These are phyloP conservation scores for Fonsecaea nubica DNA, from an alignment of 2,329 filamentous ascomycete genomes.

Conservation along the genomic window DNA sequence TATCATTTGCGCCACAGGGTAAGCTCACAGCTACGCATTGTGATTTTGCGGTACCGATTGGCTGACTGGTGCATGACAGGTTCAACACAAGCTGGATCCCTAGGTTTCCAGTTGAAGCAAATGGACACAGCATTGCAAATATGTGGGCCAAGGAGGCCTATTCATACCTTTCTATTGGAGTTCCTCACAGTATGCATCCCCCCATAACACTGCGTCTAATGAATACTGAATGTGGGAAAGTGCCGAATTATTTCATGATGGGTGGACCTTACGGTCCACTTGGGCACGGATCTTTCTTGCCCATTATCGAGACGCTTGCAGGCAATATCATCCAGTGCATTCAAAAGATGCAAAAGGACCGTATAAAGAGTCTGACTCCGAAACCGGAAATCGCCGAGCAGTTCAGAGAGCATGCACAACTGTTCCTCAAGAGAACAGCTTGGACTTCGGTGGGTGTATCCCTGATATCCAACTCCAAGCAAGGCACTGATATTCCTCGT, in stretches of 20 bases:
- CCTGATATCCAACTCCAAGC: background rate
- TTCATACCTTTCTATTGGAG: conserved; percentile 35
- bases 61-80: conserved; percentile 11
- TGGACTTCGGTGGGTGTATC: conserved; percentile 18
- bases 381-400: conserved; percentile 55
- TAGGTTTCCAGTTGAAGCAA: conserved; percentile 31
- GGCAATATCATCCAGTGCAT: conserved; percentile 34
- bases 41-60: background rate
- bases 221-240: conserved; percentile 26
- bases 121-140: conserved; percentile 28
- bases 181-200: conserved; percentile 26
- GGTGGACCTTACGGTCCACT: conserved; percentile 40
- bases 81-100: conserved; percentile 36
- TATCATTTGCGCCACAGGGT: conserved; percentile 37
- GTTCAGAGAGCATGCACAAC: conserved; percentile 56
- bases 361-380: conserved; percentile 43
- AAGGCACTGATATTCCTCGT: conserved; percentile 3
- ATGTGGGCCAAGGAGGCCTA: conserved; percentile 29
- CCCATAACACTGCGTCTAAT: background rate
- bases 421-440: conserved; percentile 48
- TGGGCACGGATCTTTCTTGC: conserved; percentile 36
- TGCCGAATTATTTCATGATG: conserved; percentile 43
- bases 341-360: conserved; percentile 35
- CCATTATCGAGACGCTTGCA: conserved; percentile 27
- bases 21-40: background rate